These are phyloP conservation scores for Cardamine resedifolia DNA, from an alignment of 345 rosid species.

Conservation along the genomic window DNA sequence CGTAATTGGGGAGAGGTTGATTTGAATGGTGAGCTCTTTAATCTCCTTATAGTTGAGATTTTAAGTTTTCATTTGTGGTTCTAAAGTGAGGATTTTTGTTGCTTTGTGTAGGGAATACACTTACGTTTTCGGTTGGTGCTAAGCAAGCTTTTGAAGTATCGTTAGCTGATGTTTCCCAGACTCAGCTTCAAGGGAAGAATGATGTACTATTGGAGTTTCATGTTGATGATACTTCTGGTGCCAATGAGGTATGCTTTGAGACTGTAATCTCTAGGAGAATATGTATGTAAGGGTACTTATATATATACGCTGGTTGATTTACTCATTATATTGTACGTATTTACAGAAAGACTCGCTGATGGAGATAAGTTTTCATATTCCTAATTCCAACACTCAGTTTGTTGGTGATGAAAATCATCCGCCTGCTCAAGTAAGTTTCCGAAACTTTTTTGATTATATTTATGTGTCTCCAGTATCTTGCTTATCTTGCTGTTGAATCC, in stretches of 20 bases:
- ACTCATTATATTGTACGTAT: constrained; percentile 2
- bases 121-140: constrained; percentile 72
- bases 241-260: constrained; percentile 64
- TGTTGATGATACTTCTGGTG: constrained; percentile 96
- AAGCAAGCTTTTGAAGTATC: constrained; percentile 97
- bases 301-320: neutral
- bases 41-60: neutral
- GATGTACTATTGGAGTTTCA: constrained; percentile 96
- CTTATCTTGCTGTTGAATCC: constrained; percentile 11
- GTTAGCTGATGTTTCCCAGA: constrained; percentile 86
- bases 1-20: constrained; percentile 98
- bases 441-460: neutral
- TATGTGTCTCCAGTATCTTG: neutral
- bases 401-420: constrained; percentile 91
- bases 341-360: constrained; percentile 91
- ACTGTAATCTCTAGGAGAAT: too few relatives aligned
- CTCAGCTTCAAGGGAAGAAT: constrained; percentile 89
- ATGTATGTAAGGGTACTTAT: neutral
- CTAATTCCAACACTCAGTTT: constrained; percentile 81
- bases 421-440: constrained; percentile 70
- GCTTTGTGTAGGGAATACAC: constrained; percentile 65
- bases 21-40: constrained; percentile 59
- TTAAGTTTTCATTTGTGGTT: neutral
- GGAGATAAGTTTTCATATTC: constrained; percentile 95
- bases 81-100: neutral